Evolutionary conservation across 169 alveolate genomes (phyloP), one percentile per base, ranked within the genome.

Genomic region (Plasmodium berghei): DNA sequence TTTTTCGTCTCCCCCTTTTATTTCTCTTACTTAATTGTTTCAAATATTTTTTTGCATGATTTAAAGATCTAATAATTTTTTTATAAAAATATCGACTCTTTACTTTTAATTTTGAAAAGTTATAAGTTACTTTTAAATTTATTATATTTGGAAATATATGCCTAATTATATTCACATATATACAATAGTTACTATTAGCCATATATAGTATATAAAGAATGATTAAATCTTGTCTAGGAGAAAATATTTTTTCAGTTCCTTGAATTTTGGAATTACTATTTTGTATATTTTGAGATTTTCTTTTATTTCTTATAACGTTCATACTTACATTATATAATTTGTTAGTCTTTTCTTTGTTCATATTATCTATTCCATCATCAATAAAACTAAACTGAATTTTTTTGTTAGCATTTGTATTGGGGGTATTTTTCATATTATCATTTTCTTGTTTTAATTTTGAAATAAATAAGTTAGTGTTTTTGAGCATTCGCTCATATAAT

Each of bases 141-240:
- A 77, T 14, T 9, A 64, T 40, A 59, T 77, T 49, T 4, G n/a
- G 55, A 56, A 77, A 52, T 52, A 77, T 18, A 9, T 77, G 89
- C 12, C 46, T 77, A 8, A 77, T 45, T 8, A 77, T 28, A 34
- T 64, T 77, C 2, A 77, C 58, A 58, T 77, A 77, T 26, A 77
- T 77, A 67, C 49, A 26, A 22, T 5, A 64, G 58, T 77, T 77
- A 70, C 54, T 64, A 5, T 16, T 55, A 9, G 66, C n/a, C 14
- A 48, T 69, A 46, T 77, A 77, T 16, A 77, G 46, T 12, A 77
- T 55, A 22, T 77, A 77, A 14, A 77, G 58, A 10, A 77, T 52
- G 46, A 77, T 77, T 10, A 77, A 54, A 22, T 77, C 89, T 45
- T 77, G 89, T n/a, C 80, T 66, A 16, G 34, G 54, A 2, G 89